Evolutionary conservation across 805 yeast species (phyloP), one percentile per base, ranked within the genome.

Genomic region (Tetrapisispora pingtungensis): DNA sequence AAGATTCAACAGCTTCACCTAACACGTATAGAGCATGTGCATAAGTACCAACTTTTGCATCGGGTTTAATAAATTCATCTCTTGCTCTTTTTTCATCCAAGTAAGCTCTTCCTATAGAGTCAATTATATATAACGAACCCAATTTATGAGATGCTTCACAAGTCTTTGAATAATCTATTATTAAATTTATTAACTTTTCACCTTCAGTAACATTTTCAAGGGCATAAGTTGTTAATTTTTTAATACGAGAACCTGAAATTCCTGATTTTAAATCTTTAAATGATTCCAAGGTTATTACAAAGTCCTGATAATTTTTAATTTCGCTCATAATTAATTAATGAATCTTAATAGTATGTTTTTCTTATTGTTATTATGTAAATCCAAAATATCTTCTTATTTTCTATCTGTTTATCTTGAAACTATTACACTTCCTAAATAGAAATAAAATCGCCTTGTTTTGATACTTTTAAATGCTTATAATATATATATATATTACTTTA

Each of bases 161-260:
- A 45, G 77, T 74, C 65, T 78, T 83, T 67, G 89, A 77, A 64
- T 83, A 64, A 33, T 54, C 49, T 42, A 62, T 54, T 26, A 64
- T 51, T 46, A 47, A 41, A 39, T 58, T 46, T 41, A 59, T 54
- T 34, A 61, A 39, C 41, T 47, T 43, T 40, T 59, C 61, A 49
- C 55, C 64, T 45, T 49, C 68, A 48, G 59, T 65, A 45, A 83
- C 82, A 62, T 87, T 77, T 52, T 74, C 75, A 48, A 81, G 71
- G 46, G 96, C 94, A 49, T 84, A 62, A 46, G 84, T 83, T 38
- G 90, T 84, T 59, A 89, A 70, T 58, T 80, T 80, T 64, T 85
- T 85, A 65, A 90, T 93, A 69, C 96, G 87, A 45, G 95, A 80
- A 36, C 97, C 97, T 26, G 97, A 88, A 43, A 90, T 93, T 48